Percentiles rank a stretch among this genome's conserved stretches.
Conservation (phyloP, 495 filamentous ascomycete species). For the Rhizodiscina lignyota region DNA sequence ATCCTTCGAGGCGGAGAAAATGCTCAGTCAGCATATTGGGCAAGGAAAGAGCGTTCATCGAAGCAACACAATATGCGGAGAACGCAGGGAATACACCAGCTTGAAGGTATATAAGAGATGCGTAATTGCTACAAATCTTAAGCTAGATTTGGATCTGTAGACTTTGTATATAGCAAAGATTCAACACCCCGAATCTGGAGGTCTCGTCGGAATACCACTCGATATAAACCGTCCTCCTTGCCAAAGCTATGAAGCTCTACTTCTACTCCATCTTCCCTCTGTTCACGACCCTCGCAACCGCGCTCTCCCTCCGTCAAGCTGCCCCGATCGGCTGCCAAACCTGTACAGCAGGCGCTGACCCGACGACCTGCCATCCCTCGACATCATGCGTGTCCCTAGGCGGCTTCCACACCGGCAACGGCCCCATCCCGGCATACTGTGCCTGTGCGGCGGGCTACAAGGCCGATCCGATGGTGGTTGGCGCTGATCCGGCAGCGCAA, state of each 20-base stretch:
- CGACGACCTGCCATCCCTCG: background rate
- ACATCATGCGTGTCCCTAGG: background rate
- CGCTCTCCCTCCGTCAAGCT: background rate
- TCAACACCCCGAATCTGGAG: too few relatives aligned
- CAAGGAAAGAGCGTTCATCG: too few relatives aligned
- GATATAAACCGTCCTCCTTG: too few relatives aligned
- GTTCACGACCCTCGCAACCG: background rate
- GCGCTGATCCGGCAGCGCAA: constrained; percentile 5
- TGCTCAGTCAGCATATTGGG: too few relatives aligned
- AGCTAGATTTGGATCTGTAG: too few relatives aligned
- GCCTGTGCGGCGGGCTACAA: constrained; percentile 13
- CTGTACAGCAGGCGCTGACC: background rate
- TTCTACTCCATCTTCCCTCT: background rate
- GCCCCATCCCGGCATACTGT: constrained; percentile 1
- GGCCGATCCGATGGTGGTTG: background rate
- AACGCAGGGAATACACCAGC: too few relatives aligned
- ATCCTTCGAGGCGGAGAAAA: too few relatives aligned
- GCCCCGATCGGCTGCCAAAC: background rate
- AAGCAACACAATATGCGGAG: too few relatives aligned
- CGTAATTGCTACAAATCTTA: too few relatives aligned
- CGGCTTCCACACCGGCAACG: background rate
- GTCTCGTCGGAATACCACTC: too few relatives aligned
- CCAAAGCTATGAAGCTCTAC: background rate
- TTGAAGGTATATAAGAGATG: too few relatives aligned
- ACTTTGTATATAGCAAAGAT: too few relatives aligned